These are phyloP conservation scores for Globisporangium mamillatum DNA, from an alignment of 352 stramenopile species.

Conservation along the genomic window DNA sequence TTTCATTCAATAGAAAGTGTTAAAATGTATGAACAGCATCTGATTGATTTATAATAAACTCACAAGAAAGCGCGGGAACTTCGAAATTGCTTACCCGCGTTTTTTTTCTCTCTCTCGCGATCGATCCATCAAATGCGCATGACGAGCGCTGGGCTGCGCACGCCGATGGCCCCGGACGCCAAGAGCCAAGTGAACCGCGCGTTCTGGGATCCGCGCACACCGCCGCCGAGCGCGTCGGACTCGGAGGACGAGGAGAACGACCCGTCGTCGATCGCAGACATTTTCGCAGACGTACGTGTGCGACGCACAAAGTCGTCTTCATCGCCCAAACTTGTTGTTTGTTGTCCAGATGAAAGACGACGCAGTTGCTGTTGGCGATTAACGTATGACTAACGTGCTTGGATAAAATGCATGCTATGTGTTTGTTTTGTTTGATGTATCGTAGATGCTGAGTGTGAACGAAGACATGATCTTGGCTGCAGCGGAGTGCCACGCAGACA, in stretches of 20 bases:
- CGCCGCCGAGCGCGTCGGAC: neutral
- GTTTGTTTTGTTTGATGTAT: neutral
- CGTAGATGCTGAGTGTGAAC: slow-evolving; percentile 71
- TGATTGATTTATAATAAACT: slow-evolving; percentile 1
- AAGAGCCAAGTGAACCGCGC: neutral
- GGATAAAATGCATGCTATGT: neutral
- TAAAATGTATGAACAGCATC: neutral
- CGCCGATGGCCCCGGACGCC: neutral
- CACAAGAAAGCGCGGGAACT: slow-evolving; percentile 5
- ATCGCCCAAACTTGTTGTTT: no score
- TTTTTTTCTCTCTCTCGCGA: neutral
- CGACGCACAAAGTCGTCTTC: neutral
- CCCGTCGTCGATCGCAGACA: slow-evolving; percentile 54
- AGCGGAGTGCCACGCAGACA: slow-evolving; percentile 60
- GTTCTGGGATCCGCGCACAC: slow-evolving; percentile 7
- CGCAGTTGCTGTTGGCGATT: no score
- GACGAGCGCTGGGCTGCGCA: neutral
- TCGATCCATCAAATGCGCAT: neutral
- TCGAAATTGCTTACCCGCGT: neutral
- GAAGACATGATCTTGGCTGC: slow-evolving; percentile 66
- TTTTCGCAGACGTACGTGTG: slow-evolving; percentile 59
- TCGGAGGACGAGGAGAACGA: slow-evolving; percentile 36
- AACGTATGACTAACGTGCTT: no score
- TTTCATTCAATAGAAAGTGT: neutral
- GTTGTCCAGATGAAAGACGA: no score